These are phyloP conservation scores for Brassica carinata DNA, from an alignment of 345 rosid genomes.

Conservation along the genomic window DNA sequence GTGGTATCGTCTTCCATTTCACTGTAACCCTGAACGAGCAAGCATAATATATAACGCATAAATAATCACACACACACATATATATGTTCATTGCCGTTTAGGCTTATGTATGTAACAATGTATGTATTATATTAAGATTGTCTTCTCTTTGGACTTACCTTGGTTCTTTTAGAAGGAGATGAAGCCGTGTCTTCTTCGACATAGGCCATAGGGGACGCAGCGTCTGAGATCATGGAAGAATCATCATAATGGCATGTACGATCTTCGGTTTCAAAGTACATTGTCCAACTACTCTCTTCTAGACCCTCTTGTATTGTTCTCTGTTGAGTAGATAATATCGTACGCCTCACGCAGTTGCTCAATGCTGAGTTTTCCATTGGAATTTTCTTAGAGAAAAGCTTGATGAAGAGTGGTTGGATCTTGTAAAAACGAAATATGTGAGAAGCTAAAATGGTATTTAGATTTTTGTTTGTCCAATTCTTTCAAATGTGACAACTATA, in stretches of 20 bases:
- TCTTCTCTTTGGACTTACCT: slow-evolving; percentile 25
- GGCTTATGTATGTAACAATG: not conserved
- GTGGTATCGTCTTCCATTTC: slow-evolving; percentile 36
- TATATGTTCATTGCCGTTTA: not conserved
- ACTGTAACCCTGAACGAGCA: slow-evolving; percentile 36
- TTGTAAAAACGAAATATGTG: not conserved
- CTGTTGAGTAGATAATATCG: slow-evolving; percentile 23
- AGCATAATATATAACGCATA: not conserved
- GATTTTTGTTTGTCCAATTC: slow-evolving; percentile 18
- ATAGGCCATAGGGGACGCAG: slow-evolving; percentile 32
- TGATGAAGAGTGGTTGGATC: slow-evolving; percentile 6
- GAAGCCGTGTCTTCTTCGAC: slow-evolving; percentile 41
- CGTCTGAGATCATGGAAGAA: slow-evolving; percentile 42
- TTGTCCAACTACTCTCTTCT: slow-evolving; percentile 46
- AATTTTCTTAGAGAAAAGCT: slow-evolving; percentile 12
- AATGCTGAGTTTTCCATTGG: slow-evolving; percentile 35
- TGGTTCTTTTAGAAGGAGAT: slow-evolving; percentile 41
- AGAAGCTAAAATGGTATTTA: slow-evolving; percentile 10
- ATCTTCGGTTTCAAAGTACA: slow-evolving; percentile 39
- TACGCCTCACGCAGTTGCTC: slow-evolving; percentile 31
- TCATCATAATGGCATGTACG: slow-evolving; percentile 18
- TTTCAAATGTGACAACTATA: slow-evolving; percentile 28
- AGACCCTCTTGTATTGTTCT: slow-evolving; percentile 23
- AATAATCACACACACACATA: not conserved
- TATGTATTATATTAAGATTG: not conserved